These are phyloP conservation scores for Penicillium hordei DNA, from an alignment of 2,329 filamentous ascomycete genomes.

Conservation along the genomic window DNA sequence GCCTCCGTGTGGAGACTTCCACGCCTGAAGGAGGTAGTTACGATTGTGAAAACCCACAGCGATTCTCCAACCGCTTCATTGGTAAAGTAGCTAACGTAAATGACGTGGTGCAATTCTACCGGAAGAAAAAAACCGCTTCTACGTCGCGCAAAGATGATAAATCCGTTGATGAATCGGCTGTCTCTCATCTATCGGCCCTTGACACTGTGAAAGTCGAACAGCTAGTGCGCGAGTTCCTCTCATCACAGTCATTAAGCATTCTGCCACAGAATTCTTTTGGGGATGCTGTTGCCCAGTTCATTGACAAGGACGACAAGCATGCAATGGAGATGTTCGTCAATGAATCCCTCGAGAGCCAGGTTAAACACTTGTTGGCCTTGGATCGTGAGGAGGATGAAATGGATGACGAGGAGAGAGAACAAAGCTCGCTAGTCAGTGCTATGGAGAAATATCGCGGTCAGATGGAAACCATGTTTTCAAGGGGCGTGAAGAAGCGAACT, in stretches of 20 bases:
- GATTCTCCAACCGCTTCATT: conserved; percentile 89
- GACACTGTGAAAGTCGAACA: conserved; percentile 85
- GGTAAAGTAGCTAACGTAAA: conserved; percentile 91
- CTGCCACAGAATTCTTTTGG: conserved; percentile 89
- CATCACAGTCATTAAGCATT: conserved; percentile 85
- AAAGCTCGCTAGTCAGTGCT: conserved; percentile 68
- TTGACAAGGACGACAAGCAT: conserved; percentile 92
- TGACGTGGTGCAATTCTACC: conserved; percentile 89
- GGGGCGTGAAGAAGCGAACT: conserved; percentile 59
- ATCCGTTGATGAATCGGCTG: conserved; percentile 63
- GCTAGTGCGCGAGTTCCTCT: conserved; percentile 82
- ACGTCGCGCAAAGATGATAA: conserved; percentile 51
- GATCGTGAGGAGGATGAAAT: conserved; percentile 68
- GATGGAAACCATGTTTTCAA: conserved; percentile 69
- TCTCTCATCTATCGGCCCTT: conserved; percentile 59
- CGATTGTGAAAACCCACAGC: conserved; percentile 90
- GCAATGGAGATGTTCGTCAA: conserved; percentile 81
- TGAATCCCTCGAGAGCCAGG: conserved; percentile 68
- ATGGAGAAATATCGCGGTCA: conserved; percentile 72
- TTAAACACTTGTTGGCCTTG: conserved; percentile 67
- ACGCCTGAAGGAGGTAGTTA: conserved; percentile 81
- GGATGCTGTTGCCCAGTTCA: conserved; percentile 88
- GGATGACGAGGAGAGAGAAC: conserved; percentile 65
- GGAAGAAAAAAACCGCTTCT: conserved; percentile 69
- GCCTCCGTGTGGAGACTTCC: conserved; percentile 87